Base-by-base conservation (phyloP, 768 basidiomycete genomes). In the Nidularia pulvinata region DNA sequence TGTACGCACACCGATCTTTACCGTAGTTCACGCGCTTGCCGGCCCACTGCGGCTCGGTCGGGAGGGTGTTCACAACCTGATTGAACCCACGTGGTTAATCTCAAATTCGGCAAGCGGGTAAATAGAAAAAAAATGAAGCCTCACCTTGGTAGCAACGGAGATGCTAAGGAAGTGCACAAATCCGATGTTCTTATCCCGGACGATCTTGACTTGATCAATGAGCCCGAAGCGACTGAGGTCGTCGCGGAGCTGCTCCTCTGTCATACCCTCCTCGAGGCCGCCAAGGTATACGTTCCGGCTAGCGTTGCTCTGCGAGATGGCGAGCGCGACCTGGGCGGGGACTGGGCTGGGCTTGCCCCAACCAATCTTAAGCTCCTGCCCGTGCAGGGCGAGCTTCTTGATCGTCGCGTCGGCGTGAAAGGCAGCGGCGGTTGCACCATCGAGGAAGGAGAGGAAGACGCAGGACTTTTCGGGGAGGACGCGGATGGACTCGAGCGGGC, bases 181-280 rank as follows among this genome's bases (percentile, higher is more conserved):
- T 2, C 95, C 97, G 54, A 98, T 98, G 65, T 97, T 97, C 82
- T 98, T 98, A 77, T 99, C 97, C 56, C 96, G 76, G 49, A 98
- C 97, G 65, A 99, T 98, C 83, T 99, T 99, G 68, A 99, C 95
- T 69, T 98, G 96, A 72, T 99, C 97, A 62, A 99, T 98, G 32
- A 96, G 78, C 19, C 97, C 97, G 64, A 96, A 99, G 43, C 90
- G 81, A 62, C 88, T 88, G 22, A 98, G 76, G 65, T 98, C 95
- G 57, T 98, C 95, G 34, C 96, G 75, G 33, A 99, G 76, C 72
- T 86, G 85, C 71, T 95, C 91, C 76, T 98, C 97, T 1, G 93
- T 96, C 76, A 87, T 85, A 49, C 74, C 78, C 71, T 95, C 93
- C 42, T 96, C 95, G 39, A 99, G 76, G 14, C 93, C 93, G 43